These are phyloP conservation scores for Musa itinerans DNA, from an alignment of 176 grass and related monocot genomes.

Conservation along the genomic window DNA sequence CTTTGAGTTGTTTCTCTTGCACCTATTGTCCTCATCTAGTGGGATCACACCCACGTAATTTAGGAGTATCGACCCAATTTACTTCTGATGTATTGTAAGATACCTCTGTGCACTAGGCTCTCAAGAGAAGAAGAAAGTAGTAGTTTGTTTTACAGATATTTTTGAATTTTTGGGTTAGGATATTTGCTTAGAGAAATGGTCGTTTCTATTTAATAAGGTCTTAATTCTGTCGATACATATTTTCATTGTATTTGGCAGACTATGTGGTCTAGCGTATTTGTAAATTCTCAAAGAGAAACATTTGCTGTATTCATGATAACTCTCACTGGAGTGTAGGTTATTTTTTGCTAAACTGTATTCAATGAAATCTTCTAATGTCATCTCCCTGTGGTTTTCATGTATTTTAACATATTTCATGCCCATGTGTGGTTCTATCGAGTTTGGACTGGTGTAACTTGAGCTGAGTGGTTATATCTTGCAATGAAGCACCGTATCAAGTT, in stretches of 20 bases:
- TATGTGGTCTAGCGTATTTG: neutral
- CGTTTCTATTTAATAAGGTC: neutral
- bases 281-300: neutral
- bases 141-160: neutral
- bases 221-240: neutral
- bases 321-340: neutral
- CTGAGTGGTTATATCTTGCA: too few relatives aligned
- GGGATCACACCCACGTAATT: slow-evolving; percentile 46
- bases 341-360: too few relatives aligned
- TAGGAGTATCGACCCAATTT: neutral
- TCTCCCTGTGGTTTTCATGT: too few relatives aligned
- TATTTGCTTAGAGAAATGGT: neutral
- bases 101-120: neutral
- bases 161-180: neutral
- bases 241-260: slow-evolving; percentile 4
- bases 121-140: neutral
- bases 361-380: too few relatives aligned
- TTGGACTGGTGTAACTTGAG: too few relatives aligned
- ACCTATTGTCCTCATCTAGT: slow-evolving; percentile 9
- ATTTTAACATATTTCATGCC: too few relatives aligned
- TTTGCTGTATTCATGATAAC: neutral
- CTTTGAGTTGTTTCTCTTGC: slow-evolving; percentile 33
- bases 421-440: too few relatives aligned
- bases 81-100: neutral
- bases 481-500: too few relatives aligned